These are phyloP conservation scores for Neonothopanus nambi DNA, from an alignment of 1,284 basidiomycete species.

Conservation along the genomic window DNA sequence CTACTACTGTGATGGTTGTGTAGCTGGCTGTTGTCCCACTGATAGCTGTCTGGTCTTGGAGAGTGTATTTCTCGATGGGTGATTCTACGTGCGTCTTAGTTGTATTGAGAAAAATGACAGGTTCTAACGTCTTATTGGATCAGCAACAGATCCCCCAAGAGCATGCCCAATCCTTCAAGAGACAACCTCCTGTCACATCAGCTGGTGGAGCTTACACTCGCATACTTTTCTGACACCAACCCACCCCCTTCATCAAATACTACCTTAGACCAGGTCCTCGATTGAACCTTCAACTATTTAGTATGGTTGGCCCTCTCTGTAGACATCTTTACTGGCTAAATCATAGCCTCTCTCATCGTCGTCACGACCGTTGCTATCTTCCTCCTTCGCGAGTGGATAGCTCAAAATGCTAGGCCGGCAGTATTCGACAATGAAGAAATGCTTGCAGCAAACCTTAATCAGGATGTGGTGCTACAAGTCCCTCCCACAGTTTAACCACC, in stretches of 20 bases:
- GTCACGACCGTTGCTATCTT: constrained; percentile 87
- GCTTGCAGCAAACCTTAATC: constrained; percentile 30
- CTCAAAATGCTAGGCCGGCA: constrained; percentile 85
- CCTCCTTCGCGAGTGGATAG: constrained; percentile 93
- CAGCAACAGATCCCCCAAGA: constrained; percentile 45
- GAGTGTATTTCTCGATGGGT: constrained; percentile 82
- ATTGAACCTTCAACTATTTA: constrained; percentile 47
- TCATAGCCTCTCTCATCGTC: constrained; percentile 88
- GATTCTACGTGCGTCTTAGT: constrained; percentile 67
- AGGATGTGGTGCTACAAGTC: constrained; percentile 25
- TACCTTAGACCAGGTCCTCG: constrained; percentile 25
- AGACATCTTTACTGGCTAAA: constrained; percentile 91
- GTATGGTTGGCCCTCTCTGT: constrained; percentile 65
- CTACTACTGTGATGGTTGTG: constrained; percentile 75
- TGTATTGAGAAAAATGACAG: constrained; percentile 15
- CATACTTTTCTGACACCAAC: constrained; percentile 28
- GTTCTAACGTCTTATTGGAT: constrained; percentile 63
- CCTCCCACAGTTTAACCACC: constrained; percentile 27
- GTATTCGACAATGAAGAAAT: constrained; percentile 75
- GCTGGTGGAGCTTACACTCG: background rate
- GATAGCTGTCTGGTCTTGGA: constrained; percentile 88
- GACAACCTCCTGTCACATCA: constrained; percentile 1
- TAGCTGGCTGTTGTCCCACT: constrained; percentile 93
- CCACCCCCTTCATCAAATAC: constrained; percentile 11
- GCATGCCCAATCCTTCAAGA: background rate